These are phyloP conservation scores for Myotisia sp. DNA, from an alignment of 2,329 filamentous ascomycete genomes.

Conservation along the genomic window DNA sequence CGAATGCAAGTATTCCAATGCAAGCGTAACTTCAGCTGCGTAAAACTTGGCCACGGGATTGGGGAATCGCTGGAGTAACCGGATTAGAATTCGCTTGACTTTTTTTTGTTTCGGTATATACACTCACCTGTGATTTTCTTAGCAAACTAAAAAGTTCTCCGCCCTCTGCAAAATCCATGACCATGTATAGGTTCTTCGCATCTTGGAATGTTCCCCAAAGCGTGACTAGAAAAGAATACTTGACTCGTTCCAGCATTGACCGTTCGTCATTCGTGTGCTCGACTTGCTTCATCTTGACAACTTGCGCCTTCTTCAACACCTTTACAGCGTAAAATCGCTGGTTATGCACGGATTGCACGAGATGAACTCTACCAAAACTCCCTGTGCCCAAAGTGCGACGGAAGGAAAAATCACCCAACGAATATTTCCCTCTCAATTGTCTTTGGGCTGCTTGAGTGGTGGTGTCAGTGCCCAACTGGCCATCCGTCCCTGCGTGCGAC, in stretches of 20 bases:
- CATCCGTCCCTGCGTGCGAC: constrained; percentile 10
- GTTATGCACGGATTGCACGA: constrained; percentile 96
- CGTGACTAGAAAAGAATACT: constrained; percentile 94
- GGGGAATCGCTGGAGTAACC: constrained; percentile 73
- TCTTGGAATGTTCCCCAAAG: constrained; percentile 98
- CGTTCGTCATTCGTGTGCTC: constrained; percentile 98
- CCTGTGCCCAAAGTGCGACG: constrained; percentile 87
- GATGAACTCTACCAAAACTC: constrained; percentile 89
- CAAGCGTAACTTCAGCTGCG: constrained; percentile 88
- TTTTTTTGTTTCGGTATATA: too few species aligned
- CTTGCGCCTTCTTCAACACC: constrained; percentile 94
- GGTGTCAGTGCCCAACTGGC: background rate
- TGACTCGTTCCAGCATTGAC: constrained; percentile 88
- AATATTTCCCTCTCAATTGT: constrained; percentile 94
- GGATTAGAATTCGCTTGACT: too few species aligned
- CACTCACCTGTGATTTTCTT: constrained; percentile 75
- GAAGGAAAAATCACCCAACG: constrained; percentile 75
- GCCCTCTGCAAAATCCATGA: constrained; percentile 99
- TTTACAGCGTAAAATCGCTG: constrained; percentile 97
- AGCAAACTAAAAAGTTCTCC: constrained; percentile 92
- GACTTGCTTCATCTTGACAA: constrained; percentile 99
- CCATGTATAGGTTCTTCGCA: constrained; percentile 93
- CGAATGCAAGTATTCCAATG: constrained; percentile 85
- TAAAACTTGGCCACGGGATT: constrained; percentile 99
- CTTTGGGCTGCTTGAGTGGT: constrained; percentile 29